Evolutionary conservation across 805 yeast genomes (phyloP).

Genomic region (Hanseniaspora nectarophila): DNA sequence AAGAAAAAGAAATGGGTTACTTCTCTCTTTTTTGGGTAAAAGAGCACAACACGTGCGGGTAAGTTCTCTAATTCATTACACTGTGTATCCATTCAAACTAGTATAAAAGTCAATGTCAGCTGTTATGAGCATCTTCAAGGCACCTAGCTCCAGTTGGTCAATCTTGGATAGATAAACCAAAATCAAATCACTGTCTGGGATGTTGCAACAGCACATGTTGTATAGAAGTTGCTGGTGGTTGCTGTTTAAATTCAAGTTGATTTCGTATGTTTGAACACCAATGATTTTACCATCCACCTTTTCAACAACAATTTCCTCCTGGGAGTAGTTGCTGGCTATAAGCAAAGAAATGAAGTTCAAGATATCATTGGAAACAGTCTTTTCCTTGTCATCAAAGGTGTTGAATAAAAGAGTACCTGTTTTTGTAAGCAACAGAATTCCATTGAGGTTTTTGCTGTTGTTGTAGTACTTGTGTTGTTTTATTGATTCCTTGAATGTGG

Average conservation of each 20-base stretch:
- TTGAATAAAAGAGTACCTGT: constrained; percentile 1
- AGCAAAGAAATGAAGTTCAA: constrained; percentile 7
- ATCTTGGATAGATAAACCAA: constrained; percentile 10
- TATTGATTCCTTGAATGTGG: neutral
- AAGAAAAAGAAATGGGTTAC: too few relatives aligned
- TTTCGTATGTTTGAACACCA: constrained; percentile 8
- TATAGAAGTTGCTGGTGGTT: constrained; percentile 2
- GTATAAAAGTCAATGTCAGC: neutral
- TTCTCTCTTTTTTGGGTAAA: too few relatives aligned
- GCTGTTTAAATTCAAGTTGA: constrained; percentile 4
- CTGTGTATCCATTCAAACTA: neutral
- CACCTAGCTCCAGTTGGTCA: constrained; percentile 12
- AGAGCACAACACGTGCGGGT: too few relatives aligned
- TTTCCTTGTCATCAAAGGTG: neutral
- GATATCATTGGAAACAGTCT: neutral
- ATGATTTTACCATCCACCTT: neutral
- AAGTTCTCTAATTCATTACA: neutral
- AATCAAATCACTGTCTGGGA: constrained; percentile 9
- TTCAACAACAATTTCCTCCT: constrained; percentile 9
- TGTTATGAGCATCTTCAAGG: neutral
- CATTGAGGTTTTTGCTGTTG: constrained; percentile 3
- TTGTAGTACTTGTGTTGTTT: neutral
- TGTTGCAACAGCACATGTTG: constrained; percentile 13
- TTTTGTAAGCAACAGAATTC: neutral
- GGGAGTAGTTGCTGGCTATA: constrained; percentile 12